Evolutionary conservation across 2,329 filamentous ascomycete species (phyloP).

Genomic region (Ceratocystis cacaofunesta): DNA sequence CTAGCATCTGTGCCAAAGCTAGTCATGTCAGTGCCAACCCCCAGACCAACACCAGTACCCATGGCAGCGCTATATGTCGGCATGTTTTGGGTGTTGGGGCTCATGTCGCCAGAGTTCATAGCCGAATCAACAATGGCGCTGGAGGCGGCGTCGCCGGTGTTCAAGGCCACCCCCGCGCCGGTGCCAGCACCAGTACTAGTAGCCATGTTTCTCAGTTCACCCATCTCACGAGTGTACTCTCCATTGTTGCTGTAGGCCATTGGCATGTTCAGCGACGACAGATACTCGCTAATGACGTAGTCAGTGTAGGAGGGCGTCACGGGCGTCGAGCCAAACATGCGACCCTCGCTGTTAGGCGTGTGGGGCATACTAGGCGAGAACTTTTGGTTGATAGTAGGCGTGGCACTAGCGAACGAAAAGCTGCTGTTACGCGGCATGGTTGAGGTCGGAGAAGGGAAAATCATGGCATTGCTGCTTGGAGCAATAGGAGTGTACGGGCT

Average conservation of each 20-base stretch:
- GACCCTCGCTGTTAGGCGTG: constrained; percentile 1
- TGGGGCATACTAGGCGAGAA: not conserved
- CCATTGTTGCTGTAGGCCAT: not conserved
- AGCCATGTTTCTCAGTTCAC: too few relatives aligned
- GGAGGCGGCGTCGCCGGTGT: too few relatives aligned
- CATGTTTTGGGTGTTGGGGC: not conserved
- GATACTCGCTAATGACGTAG: not conserved
- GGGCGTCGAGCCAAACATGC: not conserved
- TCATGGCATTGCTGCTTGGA: not conserved
- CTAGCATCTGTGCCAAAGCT: not conserved
- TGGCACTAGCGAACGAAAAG: not conserved
- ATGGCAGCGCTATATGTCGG: not conserved
- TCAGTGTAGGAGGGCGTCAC: not conserved
- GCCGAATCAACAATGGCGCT: not conserved
- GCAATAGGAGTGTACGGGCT: not conserved
- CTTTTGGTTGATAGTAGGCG: not conserved
- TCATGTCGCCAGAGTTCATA: not conserved
- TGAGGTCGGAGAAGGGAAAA: not conserved
- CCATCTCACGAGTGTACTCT: not conserved
- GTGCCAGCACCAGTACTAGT: not conserved
- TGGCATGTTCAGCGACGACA: not conserved
- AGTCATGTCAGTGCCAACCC: not conserved
- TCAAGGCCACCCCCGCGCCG: not conserved
- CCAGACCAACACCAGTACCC: not conserved
- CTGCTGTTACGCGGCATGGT: constrained; percentile 1